Evolutionary conservation across 345 rosid genomes (phyloP).

Genomic region (Rhizophora apiculata): DNA sequence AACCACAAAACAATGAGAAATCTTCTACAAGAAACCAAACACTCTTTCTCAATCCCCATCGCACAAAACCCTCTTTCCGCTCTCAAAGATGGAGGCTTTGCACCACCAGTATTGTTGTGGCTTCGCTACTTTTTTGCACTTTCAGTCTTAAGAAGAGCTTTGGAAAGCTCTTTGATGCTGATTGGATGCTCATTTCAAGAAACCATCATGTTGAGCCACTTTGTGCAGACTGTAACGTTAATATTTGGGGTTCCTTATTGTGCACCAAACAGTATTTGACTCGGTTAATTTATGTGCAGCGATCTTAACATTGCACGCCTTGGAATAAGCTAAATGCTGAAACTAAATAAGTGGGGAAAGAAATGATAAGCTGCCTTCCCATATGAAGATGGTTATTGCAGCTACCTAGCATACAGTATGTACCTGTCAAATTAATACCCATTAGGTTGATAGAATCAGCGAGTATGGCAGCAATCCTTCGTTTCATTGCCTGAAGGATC

Average conservation of each 20-base stretch:
- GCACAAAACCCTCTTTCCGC: constrained; percentile 36
- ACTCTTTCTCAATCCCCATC: background rate
- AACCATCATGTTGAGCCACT: constrained; percentile 5
- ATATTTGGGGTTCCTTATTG: background rate
- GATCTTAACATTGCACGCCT: no score
- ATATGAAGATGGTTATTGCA: no score
- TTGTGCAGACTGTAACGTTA: background rate
- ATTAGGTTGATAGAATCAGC: no score
- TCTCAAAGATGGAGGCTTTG: constrained; percentile 18
- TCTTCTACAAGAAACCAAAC: background rate
- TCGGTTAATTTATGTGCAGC: no score
- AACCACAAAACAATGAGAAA: background rate
- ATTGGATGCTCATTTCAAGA: constrained; percentile 38
- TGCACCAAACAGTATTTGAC: background rate
- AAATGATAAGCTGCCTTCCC: no score
- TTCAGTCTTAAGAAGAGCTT: constrained; percentile 66
- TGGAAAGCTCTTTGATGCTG: constrained; percentile 69
- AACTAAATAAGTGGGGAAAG: no score
- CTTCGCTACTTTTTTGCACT: constrained; percentile 59
- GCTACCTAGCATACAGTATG: no score
- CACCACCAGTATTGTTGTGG: constrained; percentile 28
- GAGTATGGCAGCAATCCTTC: no score
- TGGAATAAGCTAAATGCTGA: no score
- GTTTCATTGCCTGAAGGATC: no score
- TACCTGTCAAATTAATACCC: no score